These are phyloP conservation scores for Xylariaceae sp. DNA, from an alignment of 2,329 filamentous ascomycete species.

Conservation along the genomic window DNA sequence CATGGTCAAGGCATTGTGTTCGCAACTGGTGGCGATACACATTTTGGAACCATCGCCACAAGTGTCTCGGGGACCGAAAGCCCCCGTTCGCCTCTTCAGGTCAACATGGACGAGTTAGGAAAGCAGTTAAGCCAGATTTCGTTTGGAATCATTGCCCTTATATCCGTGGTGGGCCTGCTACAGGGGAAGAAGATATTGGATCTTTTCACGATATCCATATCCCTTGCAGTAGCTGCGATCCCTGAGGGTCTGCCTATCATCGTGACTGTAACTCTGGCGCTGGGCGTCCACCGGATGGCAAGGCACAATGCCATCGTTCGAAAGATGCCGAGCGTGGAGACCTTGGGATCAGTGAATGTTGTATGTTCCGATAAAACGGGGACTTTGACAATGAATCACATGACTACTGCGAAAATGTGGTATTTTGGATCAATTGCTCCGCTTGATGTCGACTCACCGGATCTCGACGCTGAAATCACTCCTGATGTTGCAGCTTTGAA, in stretches of 20 bases:
- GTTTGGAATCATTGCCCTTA: constrained; percentile 89
- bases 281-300: constrained; percentile 96
- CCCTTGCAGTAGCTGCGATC: constrained; percentile 91
- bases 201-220: constrained; percentile 97
- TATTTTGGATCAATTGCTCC: constrained; percentile 68
- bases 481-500: constrained; percentile 73
- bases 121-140: constrained; percentile 96
- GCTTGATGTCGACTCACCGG: constrained; percentile 53
- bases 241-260: constrained; percentile 97
- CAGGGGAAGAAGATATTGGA: constrained; percentile 88
- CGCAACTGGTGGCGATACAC: constrained; percentile 86
- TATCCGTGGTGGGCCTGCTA: constrained; percentile 84
- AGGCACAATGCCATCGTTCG: constrained; percentile 92
- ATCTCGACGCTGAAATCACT: constrained; percentile 52
- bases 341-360: constrained; percentile 97
- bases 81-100: constrained; percentile 85
- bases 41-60: constrained; percentile 94
- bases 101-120: constrained; percentile 96
- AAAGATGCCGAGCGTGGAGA: constrained; percentile 94
- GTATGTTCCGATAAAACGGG: constrained; percentile 98
- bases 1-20: constrained; percentile 97
- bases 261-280: constrained; percentile 90
- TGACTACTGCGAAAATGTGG: constrained; percentile 97
- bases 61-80: constrained; percentile 94
- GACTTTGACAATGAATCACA: constrained; percentile 94